phyloP scores from a whole-genome alignment of 2,329 filamentous ascomycete genomes.

The Colletotrichum filicis region DNA sequence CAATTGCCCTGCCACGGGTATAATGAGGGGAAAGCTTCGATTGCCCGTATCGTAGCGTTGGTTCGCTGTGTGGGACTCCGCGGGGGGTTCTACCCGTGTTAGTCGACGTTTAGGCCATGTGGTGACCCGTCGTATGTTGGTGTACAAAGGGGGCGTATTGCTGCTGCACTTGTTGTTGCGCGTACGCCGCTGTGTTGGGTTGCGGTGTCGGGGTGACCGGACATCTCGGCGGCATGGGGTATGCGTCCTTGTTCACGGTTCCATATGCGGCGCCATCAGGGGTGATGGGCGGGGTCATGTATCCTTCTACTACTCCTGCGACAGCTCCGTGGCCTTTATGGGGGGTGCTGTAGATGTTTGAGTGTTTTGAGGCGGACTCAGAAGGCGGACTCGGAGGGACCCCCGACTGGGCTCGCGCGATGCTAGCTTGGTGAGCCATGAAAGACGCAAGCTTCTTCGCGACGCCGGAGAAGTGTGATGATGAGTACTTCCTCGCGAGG shows the following conservation, averaged over 20 bases:
- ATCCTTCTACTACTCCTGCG: slow-evolving; percentile 75
- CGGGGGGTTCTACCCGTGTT: slow-evolving; percentile 13
- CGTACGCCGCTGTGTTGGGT: slow-evolving; percentile 50
- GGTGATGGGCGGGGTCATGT: slow-evolving; percentile 87
- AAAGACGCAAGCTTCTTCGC: slow-evolving; percentile 68
- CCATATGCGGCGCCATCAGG: slow-evolving; percentile 74
- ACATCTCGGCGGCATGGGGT: slow-evolving; percentile 63
- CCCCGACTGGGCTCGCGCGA: slow-evolving; percentile 58
- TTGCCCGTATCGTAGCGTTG: slow-evolving; percentile 32
- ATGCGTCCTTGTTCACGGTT: slow-evolving; percentile 58
- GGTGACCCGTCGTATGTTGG: slow-evolving; percentile 47
- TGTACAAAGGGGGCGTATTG: slow-evolving; percentile 56
- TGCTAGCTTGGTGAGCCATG: slow-evolving; percentile 68
- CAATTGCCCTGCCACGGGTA: slow-evolving; percentile 19
- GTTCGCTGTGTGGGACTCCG: slow-evolving; percentile 13
- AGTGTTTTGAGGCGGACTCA: slow-evolving; percentile 63
- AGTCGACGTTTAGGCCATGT: slow-evolving; percentile 39
- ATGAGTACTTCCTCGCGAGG: slow-evolving; percentile 69
- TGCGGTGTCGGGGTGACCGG: slow-evolving; percentile 72
- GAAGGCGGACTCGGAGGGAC: slow-evolving; percentile 70
- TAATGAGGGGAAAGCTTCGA: slow-evolving; percentile 25
- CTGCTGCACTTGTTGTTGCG: slow-evolving; percentile 55
- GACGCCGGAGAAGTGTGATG: slow-evolving; percentile 62
- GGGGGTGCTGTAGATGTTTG: slow-evolving; percentile 79
- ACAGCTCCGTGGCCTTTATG: slow-evolving; percentile 77